Base-by-base conservation (phyloP, 2,329 filamentous ascomycete genomes). In the Sporothrix curviconia region DNA sequence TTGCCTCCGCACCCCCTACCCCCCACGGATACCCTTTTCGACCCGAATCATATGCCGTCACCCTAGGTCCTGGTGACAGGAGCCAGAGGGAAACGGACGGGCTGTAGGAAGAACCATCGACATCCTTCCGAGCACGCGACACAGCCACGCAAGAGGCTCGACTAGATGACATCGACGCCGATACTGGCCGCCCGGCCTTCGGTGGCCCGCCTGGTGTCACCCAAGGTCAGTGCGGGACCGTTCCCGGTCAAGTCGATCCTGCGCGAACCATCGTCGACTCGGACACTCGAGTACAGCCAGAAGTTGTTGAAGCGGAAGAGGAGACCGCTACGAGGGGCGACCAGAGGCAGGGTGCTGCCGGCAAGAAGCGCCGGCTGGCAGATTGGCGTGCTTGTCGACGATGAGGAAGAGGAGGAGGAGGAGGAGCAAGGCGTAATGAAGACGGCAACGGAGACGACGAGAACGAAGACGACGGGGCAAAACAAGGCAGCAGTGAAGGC, bases 221-320 rank as follows among this genome's bases (percentile, higher is more conserved):
- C 52, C n/a, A 39, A 22, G 40, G 28, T 22, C 42, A 40, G 11
- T 30, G n/a, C 53, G 24, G 43, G 19, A 19, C 58, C 57, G 5
- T 57, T 60, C 22, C 58, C 60, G 5, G 54, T 60, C 46, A 63
- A 62, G 43, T 62, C 62, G 12, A 63, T 62, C 15, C 51, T 62
- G 25, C 56, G 61, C 4, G 53, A 49, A 9, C 19, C 30, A 12
- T 39, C n/a, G n/a, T 39, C n/a, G n/a, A 19, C 34, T 8, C n/a
- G 3, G 52, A 15, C 9, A 3, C 54, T 37, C 34, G 34, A 30
- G 19, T n/a, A 39, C 49, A 25, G 49, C 25, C 17, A 39, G 9
- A 24, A 22, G 2, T 4, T 11, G 22, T 17, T 50, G 39, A 62
- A 62, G 40, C 54, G 61, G 6, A 62, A 62, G 32, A 9, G 56